Evolutionary conservation across 345 rosid genomes (phyloP), one percentile per base, ranked within the genome.

Genomic region (Cardamine resedifolia): DNA sequence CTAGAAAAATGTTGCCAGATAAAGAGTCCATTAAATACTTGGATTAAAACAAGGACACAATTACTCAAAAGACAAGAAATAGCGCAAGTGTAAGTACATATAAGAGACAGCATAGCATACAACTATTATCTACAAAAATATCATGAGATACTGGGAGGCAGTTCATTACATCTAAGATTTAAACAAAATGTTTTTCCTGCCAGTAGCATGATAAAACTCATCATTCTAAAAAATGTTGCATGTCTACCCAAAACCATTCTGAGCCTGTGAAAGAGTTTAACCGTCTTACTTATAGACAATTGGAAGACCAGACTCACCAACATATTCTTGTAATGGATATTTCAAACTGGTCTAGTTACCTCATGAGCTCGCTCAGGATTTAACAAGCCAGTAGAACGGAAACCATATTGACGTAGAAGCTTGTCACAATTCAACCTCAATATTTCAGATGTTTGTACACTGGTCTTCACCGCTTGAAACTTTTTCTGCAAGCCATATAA

Each of bases 401-500:
- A 62, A 52, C 41, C 71, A 77, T 83, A 66, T 55, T 65, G 64
- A 58, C 48, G 52, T 58, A 75, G 50, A 78, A 66, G 65, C 55
- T 38, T 70, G 56, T 18, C 63, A 50, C 62, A 71, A 43, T 63
- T 81, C 65, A 79, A 78, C 81, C 84, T 85, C 83, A 89, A 74
- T 45, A 43, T 72, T 72, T 84, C 83, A 59, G 86, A 81, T 71
- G 82, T 81, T 65, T 64, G 86, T 76, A 86, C 74, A 69, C 80
- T 68, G 28, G 85, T 79, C 71, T 74, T 79, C 68, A 86, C 73
- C 64, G 33, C 64, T 39, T 85, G 80, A 59, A 33, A 61, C 61
- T 77, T 82, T 82, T 91, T 82, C 98, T 91, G 95, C 82, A 67
- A 51, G 30, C 39, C 79, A 61, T 68, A 59, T 71, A 59, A 69